These are phyloP conservation scores for Paramecium sonneborni DNA, from an alignment of 73 alveolate genomes.

Conservation along the genomic window DNA sequence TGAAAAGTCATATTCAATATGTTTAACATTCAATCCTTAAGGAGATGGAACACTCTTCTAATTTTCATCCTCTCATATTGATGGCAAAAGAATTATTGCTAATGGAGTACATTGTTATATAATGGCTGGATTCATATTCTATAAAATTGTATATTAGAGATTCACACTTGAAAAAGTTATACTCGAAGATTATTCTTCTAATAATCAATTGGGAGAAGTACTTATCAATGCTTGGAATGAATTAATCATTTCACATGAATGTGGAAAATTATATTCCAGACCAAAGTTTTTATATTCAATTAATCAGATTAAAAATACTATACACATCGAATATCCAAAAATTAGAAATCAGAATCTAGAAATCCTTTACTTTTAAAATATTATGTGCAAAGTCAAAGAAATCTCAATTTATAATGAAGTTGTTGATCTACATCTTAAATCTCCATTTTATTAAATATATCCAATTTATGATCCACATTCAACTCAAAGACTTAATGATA, in stretches of 20 bases:
- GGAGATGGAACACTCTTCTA: constrained; percentile 10
- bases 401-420: neutral
- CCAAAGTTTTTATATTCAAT: neutral
- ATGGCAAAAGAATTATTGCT: constrained; percentile 1
- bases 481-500: neutral
- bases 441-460: neutral
- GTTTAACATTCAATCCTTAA: neutral
- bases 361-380: neutral
- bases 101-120: constrained; percentile 16
- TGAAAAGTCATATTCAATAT: constrained; percentile 1
- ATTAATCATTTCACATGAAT: neutral
- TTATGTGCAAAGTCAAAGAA: neutral
- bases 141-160: neutral
- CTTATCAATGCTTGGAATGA: neutral
- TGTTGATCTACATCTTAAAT: neutral
- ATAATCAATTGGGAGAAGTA: neutral
- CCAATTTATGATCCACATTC: neutral
- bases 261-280: constrained; percentile 16
- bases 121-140: neutral
- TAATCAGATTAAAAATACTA: neutral
- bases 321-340: constrained; percentile 3
- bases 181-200: constrained; percentile 6
- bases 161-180: neutral
- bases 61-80: neutral
- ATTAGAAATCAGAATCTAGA: neutral